A percentile compares a stretch with the other conserved stretches of the same genome.
Conservation (phyloP, 176 grass and related monocot species). For the Carex cristatella region DNA sequence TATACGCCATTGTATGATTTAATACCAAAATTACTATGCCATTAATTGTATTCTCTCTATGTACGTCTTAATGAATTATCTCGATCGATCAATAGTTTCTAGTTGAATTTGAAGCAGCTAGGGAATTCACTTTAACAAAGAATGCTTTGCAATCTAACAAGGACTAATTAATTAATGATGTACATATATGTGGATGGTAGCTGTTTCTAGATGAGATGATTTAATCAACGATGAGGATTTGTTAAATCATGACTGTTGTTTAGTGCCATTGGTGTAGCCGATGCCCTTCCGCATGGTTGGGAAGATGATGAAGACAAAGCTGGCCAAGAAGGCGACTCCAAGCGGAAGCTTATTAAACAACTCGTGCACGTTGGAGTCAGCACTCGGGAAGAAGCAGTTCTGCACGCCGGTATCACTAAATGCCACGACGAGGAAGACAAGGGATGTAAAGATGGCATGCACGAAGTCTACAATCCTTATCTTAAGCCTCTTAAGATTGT, state of each 20-base stretch:
- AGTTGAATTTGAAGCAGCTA: background rate
- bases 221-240: background rate
- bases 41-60: background rate
- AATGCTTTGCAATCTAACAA: background rate
- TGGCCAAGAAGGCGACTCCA: conserved; percentile 29
- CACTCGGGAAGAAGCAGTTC: conserved; percentile 30
- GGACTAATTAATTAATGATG: background rate
- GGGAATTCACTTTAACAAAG: background rate
- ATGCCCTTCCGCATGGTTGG: conserved; percentile 41
- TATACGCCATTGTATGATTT: background rate
- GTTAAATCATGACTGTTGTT: background rate
- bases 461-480: conserved; percentile 12
- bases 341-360: conserved; percentile 41
- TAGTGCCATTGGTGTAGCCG: conserved; percentile 18
- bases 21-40: no score
- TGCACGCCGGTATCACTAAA: conserved; percentile 30
- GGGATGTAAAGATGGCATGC: conserved; percentile 19
- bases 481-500: background rate
- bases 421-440: conserved; percentile 35
- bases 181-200: background rate
- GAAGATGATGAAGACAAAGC: conserved; percentile 41
- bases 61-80: background rate
- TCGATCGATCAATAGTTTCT: background rate
- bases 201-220: background rate
- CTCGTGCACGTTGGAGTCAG: background rate